Conservation (phyloP, 2,329 filamentous ascomycete species). For the Madurella mycetomatis region DNA sequence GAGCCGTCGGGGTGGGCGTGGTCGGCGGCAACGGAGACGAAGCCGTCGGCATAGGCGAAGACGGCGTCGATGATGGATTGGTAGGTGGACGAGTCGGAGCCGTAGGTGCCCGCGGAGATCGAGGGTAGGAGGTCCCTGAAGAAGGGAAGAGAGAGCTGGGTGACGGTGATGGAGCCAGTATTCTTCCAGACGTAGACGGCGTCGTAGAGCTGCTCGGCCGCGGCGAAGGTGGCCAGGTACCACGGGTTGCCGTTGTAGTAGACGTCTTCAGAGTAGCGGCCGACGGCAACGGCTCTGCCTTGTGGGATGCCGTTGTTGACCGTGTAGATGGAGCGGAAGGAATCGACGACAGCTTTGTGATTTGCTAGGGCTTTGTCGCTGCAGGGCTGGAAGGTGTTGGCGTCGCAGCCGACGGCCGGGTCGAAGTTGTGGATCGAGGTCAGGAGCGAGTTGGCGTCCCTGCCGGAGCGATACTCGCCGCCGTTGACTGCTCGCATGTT, state of each 20-base stretch:
- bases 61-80: slow-evolving; percentile 53
- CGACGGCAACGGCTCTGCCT: slow-evolving; percentile 58
- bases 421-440: slow-evolving; percentile 67
- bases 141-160: slow-evolving; percentile 61
- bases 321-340: slow-evolving; percentile 65
- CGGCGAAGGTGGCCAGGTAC: slow-evolving; percentile 72
- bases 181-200: slow-evolving; percentile 67
- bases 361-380: slow-evolving; percentile 65
- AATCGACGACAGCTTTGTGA: slow-evolving; percentile 70
- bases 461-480: slow-evolving; percentile 59
- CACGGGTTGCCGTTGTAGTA: slow-evolving; percentile 80
- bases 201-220: slow-evolving; percentile 76
- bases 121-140: slow-evolving; percentile 62
- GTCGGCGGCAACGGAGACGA: slow-evolving; percentile 55
- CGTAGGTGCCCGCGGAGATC: slow-evolving; percentile 59
- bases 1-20: slow-evolving; percentile 62
- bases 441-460: slow-evolving; percentile 68
- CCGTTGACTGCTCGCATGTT: slow-evolving; percentile 42
- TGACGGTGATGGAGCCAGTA: slow-evolving; percentile 60
- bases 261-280: slow-evolving; percentile 66
- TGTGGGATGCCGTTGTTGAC: slow-evolving; percentile 63
- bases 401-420: slow-evolving; percentile 59
- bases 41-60: slow-evolving; percentile 56
- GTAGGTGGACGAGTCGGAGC: slow-evolving; percentile 44
- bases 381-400: slow-evolving; percentile 73